Base-by-base conservation (phyloP, 1,284 basidiomycete species). In the Ustilago shanxiensis region DNA sequence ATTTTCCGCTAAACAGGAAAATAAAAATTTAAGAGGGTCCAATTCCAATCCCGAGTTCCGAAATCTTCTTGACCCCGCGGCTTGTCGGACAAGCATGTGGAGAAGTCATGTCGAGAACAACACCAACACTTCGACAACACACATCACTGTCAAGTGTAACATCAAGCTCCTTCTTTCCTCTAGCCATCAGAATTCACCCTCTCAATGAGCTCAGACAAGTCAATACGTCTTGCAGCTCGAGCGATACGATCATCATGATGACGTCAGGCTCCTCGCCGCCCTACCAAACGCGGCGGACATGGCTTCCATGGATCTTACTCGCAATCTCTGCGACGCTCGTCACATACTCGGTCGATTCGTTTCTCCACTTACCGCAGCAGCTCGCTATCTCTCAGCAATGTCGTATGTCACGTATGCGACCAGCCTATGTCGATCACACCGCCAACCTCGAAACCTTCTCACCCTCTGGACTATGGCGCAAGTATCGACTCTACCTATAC, bases 381-480 rank as follows among this genome's bases (percentile, higher is more conserved):
- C 79, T 85, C 4, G 60, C 53, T 10, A 57, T 81, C 28, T 56
- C 62, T n/a, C 79, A 80, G 41, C 72, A 79, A 89, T 99, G 96
- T 87, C 91, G 93, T 60, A 99, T 99, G 96, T 95, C 94, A 68
- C 95, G 91, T 89, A 99, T 99, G 97, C 93, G 90, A 5, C 96
- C 95, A 0, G 92, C 92, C 6, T 99, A 98, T 86, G 66, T 86
- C 28, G 87, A 93, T 44, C 89, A 92, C 37, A 74, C 77, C 20
- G 70, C 64, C 49, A 63, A 72, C 37, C 70, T 82, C 28, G 79
- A 82, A 5, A 57, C 83, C 88, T 93, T 87, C 63, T 88, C 90
- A 16, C 90, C 93, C 91, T 92, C 90, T 31, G 89, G 90, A 22
- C 87, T 94, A 7, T 91, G 91, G 22, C 86, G 86, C 22, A 90